Evolutionary conservation across 2,329 filamentous ascomycete genomes (phyloP), one percentile per base, ranked within the genome.

Genomic region (Tolypocladium guangdongense): DNA sequence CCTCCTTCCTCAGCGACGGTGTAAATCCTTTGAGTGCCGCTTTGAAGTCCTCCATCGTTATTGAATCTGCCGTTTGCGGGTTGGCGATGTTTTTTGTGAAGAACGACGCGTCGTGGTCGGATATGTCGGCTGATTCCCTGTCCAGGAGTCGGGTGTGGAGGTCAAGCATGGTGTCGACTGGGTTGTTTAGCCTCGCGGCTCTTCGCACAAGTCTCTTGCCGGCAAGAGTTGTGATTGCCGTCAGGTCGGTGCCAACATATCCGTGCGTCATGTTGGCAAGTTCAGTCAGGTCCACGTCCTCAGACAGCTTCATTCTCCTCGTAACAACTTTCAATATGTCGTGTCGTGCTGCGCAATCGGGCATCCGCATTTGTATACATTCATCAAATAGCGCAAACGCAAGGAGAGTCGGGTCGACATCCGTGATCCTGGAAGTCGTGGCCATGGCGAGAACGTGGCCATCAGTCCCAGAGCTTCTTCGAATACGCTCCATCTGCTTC

Each of bases 191-290:
- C 51, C 60, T 62, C 46, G 60, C 60, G 55, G 64, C 62, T 52
- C 66, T 63, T 56, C 73, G 56, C 58, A 71, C 58, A 7, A 71
- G 63, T 18, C 63, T 61, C 46, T 74, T 64, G 24, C 71, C 67
- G 3, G 78, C 79, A 1, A 69, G 60, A 2, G 70, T 71, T 48
- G 80, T 72, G n/a, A 84, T 71, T 55, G 75, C 86, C 57, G 87
- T 83, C 4, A 99, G 73, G 73, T 99, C 93, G 7, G 89, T 88
- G 12, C 91, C 92, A 0, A 99, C 92, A 60, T 93, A 99, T 1
- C 93, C 93, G 7, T 93, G 89, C 0, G 92, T 97, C 60, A 85
- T 77, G 62, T 88, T 91, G 7, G 92, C 90, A 4, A 99, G 74
- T 18, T 78, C 73, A 30, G 73, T 72, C 60, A 92, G 87, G 64